Base-by-base conservation (phyloP, 2,329 filamentous ascomycete species). In the Hypocrella siamensis region DNA sequence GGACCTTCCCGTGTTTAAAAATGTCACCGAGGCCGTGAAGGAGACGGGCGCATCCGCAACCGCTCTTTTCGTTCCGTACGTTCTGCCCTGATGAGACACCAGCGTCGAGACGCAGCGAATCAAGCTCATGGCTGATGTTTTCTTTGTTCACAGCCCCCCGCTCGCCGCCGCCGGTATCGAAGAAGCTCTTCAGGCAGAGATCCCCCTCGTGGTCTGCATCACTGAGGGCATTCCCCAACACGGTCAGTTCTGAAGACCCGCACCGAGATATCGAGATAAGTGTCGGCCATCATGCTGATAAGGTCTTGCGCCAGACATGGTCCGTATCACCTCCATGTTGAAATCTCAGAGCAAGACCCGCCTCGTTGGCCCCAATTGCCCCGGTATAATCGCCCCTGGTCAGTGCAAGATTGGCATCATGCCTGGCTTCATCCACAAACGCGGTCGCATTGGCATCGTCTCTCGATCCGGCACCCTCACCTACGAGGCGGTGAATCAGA, bases 401-500 rank as follows among this genome's bases (percentile, higher is more conserved):
- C 88, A 93, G 75, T 98, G 90, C 76, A 98, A 98, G 70, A 96
- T 98, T 54, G 90, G 90, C 56, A 98, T 98, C 67, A 96, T 98
- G 90, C 57, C 90, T 43, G 90, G 90, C 51, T 94, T 96, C 72
- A 96, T 98, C 67, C 90, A 98, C 77, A 96, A 96, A 75, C 84
- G 86, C 61, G 90, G 90, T 49, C 86, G 90, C 58, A 86, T 98
- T 55, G 90, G 90, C 54, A 96, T 98, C 59, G 90, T 98, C 61
- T 94, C 86, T 48, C 82, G 90, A 50, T 96, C 90, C 53, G 90
- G 90, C 52, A 98, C 90, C 46, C 77, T 98, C 42, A 98, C 90
- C 53, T 98, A 98, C 69, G 90, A 98, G 69, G 90, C 90, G 54
- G 90, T 98, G 63, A 96, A 96, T 74, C 90, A 98, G 67, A 98